Percentiles rank a stretch among this genome's conserved stretches.
phyloP scores from a whole-genome alignment of 106 monocot species.

The Allium cepa region DNA sequence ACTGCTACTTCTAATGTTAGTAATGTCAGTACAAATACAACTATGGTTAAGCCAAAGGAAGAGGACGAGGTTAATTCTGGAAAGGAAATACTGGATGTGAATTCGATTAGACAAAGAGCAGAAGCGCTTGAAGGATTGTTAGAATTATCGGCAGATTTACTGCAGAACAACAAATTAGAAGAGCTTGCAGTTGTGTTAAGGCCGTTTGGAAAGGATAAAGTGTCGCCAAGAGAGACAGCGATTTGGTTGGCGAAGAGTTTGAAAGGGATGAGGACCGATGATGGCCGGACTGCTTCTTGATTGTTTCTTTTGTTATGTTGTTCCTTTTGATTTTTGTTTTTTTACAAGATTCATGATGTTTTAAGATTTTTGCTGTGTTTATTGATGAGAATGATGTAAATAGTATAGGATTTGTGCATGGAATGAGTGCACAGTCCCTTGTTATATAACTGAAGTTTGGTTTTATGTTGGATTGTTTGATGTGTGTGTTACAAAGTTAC shows the following conservation, averaged over 20 bases:
- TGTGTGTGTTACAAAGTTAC: too few relatives aligned
- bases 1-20: constrained; percentile 6
- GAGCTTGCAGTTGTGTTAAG: constrained; percentile 80
- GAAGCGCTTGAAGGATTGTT: constrained; percentile 91
- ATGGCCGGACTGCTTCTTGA: constrained; percentile 19
- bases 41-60: background rate
- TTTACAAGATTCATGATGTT: background rate
- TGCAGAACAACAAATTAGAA: constrained; percentile 65
- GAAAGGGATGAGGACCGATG: constrained; percentile 83
- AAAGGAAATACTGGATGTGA: constrained; percentile 72
- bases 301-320: background rate
- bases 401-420: constrained; percentile 13
- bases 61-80: constrained; percentile 34
- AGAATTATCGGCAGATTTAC: constrained; percentile 85
- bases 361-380: constrained; percentile 17
- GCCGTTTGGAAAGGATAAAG: constrained; percentile 93
- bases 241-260: constrained; percentile 98
- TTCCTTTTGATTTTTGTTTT: background rate
- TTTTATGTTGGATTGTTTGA: too few relatives aligned
- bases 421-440: constrained; percentile 3
- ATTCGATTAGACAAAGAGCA: constrained; percentile 81
- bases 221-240: constrained; percentile 92
- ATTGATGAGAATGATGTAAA: constrained; percentile 21
- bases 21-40: background rate
- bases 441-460: too few relatives aligned